Evolutionary conservation across 192 early-diverging fungal genomes (phyloP).

Genomic region (Kickxella alabastrina): DNA sequence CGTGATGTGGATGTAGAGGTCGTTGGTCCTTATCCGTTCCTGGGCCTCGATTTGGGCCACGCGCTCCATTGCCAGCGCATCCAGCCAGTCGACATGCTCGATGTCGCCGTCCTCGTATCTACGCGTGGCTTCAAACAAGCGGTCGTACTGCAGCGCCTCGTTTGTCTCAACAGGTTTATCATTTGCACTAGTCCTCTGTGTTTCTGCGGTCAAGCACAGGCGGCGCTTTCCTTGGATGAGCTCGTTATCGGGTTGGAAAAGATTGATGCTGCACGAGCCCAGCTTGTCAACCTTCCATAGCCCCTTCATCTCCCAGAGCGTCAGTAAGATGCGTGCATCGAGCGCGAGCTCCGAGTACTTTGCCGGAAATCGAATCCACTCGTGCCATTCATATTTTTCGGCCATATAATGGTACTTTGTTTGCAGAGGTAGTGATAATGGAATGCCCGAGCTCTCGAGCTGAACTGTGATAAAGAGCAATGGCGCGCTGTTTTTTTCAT

Average conservation of each 20-base stretch:
- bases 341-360: conserved; percentile 81
- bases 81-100: conserved; percentile 84
- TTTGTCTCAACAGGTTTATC: conserved; percentile 9
- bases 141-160: conserved; percentile 59
- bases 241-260: conserved; percentile 85
- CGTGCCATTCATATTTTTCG: conserved; percentile 65
- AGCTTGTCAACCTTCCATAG: conserved; percentile 70
- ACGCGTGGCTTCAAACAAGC: conserved; percentile 79
- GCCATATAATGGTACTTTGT: conserved; percentile 32
- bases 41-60: conserved; percentile 75
- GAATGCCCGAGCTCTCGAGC: conserved; percentile 43
- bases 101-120: conserved; percentile 89
- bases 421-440: conserved; percentile 40
- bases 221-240: conserved; percentile 84
- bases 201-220: conserved; percentile 55
- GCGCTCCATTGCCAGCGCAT: conserved; percentile 82
- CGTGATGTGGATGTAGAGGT: conserved; percentile 79
- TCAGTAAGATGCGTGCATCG: conserved; percentile 65
- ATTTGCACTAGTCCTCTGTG: conserved; percentile 37
- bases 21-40: conserved; percentile 50
- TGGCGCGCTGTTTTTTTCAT: not conserved
- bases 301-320: conserved; percentile 74
- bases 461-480: conserved; percentile 42
- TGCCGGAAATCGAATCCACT: conserved; percentile 88
- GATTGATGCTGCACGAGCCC: conserved; percentile 69